These are phyloP conservation scores for Fusarium sp. DNA, from an alignment of 2,329 filamentous ascomycete species.

Conservation along the genomic window DNA sequence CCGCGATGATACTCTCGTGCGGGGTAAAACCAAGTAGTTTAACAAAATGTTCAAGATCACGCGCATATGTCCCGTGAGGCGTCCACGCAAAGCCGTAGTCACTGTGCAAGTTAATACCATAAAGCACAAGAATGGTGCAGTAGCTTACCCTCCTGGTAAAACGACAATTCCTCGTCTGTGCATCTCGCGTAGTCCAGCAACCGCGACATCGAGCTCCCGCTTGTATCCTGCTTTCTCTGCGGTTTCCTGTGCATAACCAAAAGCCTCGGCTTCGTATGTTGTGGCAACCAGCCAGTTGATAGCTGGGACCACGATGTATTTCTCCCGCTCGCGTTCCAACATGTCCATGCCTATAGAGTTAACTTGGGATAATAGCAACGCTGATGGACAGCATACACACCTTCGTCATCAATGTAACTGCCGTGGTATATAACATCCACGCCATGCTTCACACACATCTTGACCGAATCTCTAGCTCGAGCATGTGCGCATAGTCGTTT, in stretches of 20 bases:
- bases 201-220: not conserved
- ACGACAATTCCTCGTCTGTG: not conserved
- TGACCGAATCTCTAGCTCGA: slow-evolving; percentile 27
- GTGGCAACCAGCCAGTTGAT: not conserved
- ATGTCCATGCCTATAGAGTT: not conserved
- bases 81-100: not conserved
- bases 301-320: not conserved
- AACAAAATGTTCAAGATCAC: not conserved
- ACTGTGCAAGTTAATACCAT: not conserved
- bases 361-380: not conserved
- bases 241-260: not conserved
- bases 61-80: not conserved
- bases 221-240: not conserved
- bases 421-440: slow-evolving; percentile 33
- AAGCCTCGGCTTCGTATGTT: not conserved
- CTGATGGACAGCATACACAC: not conserved
- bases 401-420: slow-evolving; percentile 29
- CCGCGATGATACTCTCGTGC: not conserved
- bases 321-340: not conserved
- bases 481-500: slow-evolving; percentile 31
- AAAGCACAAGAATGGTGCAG: not conserved
- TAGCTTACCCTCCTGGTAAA: not conserved
- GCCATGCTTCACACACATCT: slow-evolving; percentile 27
- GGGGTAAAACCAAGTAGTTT: not conserved
- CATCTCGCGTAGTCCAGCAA: not conserved